Evolutionary conservation across 768 basidiomycete genomes (phyloP), one percentile per base, ranked within the genome.

Genomic region (Suillus subluteus): DNA sequence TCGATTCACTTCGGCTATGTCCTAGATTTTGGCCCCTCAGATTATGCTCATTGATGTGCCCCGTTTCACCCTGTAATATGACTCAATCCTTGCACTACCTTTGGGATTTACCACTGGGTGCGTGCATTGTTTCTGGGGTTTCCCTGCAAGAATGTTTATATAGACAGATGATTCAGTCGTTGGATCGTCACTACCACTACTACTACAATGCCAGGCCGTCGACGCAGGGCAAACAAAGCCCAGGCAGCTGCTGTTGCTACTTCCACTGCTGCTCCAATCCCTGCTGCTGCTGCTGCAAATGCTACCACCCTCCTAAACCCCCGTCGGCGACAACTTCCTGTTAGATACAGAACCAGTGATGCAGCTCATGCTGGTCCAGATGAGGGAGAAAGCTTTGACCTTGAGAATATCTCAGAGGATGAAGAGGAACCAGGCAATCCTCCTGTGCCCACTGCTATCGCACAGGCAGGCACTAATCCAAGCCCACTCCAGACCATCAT

Each of bases 191-290:
- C 41, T 6, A 48, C 46, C 46, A 48, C 46, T 12, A 48, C 44
- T 7, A 46, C 44, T 9, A 46, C 46, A 48, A 48, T 48, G 46
- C 21, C 0, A 48, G 21, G 21, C n/a, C 46, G 4, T 23, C 11
- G 11, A 48, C 0, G 46, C 4, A 4, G 46, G 46, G 4, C 3
- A n/a, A n/a, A 48, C 46, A 48, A 48, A n/a, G 46, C 41, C 15
- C 41, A 18, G 6, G 41, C 41, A 43, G 41, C 41, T 41, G 41
- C 41, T 43, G 41, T 18, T 18, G 41, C 12, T 43, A 18, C 41
- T 7, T 8, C 72, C 74, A 43, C 16, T 43, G 41, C 41, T 43
- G 41, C 41, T 43, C 41, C 6, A 0, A 43, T 43, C 41, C 41
- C 41, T 43, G 41, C 6, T 43, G 41, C 41, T 43, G 41, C 41